Evolutionary conservation across 148 eudicot genomes (phyloP).

Genomic region (Nyssa sinensis): DNA sequence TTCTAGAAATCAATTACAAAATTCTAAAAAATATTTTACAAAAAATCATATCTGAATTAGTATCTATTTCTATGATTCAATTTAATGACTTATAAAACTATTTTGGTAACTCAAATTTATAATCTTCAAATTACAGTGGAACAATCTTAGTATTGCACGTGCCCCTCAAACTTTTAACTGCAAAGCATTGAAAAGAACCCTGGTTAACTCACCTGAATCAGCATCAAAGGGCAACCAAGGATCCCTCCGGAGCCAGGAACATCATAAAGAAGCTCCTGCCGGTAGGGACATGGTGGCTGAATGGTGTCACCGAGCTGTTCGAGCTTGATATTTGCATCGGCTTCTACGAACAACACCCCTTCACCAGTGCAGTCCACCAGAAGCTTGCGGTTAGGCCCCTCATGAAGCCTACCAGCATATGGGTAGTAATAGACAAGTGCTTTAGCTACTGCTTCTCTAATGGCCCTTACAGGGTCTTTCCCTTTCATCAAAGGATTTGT

Average conservation of each 20-base stretch:
- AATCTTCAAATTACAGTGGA: too few relatives aligned
- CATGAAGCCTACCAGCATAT: conserved; percentile 13
- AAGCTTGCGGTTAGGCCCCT: conserved; percentile 1
- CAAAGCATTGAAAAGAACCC: too few relatives aligned
- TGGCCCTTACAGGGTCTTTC: conserved; percentile 1
- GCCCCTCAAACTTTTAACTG: too few relatives aligned
- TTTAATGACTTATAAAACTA: too few relatives aligned
- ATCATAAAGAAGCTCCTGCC: conserved; percentile 9
- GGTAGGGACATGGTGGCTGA: not conserved
- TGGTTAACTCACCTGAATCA: conserved; percentile 3
- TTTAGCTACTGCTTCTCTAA: conserved; percentile 2
- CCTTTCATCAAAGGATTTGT: not conserved
- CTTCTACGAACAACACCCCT: conserved; percentile 16
- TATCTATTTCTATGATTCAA: too few relatives aligned
- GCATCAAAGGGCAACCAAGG: conserved; percentile 6
- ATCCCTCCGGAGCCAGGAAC: conserved; percentile 9
- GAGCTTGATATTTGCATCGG: conserved; percentile 8
- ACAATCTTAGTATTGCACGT: too few relatives aligned
- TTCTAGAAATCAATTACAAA: too few relatives aligned
- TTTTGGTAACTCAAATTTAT: too few relatives aligned
- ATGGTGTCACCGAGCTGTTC: not conserved
- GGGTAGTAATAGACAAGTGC: conserved; percentile 15
- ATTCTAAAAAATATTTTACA: too few relatives aligned
- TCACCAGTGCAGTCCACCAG: conserved; percentile 9
- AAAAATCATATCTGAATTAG: too few relatives aligned